These are phyloP conservation scores for Elsinoe batatas DNA, from an alignment of 2,329 filamentous ascomycete species.

Conservation along the genomic window DNA sequence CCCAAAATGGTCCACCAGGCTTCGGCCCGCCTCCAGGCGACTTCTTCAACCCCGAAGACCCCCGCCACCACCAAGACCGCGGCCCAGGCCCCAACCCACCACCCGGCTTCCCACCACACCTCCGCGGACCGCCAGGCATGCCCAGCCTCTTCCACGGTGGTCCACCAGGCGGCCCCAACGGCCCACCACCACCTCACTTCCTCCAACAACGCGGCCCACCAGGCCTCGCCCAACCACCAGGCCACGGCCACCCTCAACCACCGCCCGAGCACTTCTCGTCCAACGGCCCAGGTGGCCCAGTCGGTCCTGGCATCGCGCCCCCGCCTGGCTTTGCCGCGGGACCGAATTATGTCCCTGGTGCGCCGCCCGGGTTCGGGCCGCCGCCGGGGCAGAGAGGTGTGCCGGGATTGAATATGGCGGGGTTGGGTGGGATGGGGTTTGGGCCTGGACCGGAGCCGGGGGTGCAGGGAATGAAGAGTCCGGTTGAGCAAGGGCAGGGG, in stretches of 20 bases:
- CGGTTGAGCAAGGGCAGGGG: background rate
- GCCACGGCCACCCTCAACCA: background rate
- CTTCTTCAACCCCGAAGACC: constrained; percentile 13
- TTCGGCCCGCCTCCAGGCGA: constrained; percentile 11
- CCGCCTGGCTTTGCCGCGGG: constrained; percentile 14
- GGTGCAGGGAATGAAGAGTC: constrained; percentile 6
- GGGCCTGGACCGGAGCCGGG: background rate
- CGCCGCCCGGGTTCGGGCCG: constrained; percentile 9
- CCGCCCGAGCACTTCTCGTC: constrained; percentile 4
- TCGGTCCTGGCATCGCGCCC: constrained; percentile 10
- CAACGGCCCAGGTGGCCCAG: background rate
- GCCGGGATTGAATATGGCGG: background rate
- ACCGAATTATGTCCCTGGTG: constrained; percentile 10
- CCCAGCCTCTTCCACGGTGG: constrained; percentile 23
- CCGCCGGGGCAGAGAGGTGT: background rate
- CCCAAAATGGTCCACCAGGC: constrained; percentile 21
- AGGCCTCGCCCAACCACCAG: background rate
- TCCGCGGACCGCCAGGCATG: constrained; percentile 21
- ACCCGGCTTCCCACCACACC: constrained; percentile 25
- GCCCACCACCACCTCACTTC: constrained; percentile 13
- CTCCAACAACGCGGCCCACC: constrained; percentile 5
- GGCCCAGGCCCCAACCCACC: constrained; percentile 17
- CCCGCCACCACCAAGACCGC: constrained; percentile 9
- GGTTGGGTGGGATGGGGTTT: background rate
- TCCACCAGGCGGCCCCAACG: constrained; percentile 17